phyloP scores from a whole-genome alignment of 805 yeast species.

The Dipodascopsis uninucleata region DNA sequence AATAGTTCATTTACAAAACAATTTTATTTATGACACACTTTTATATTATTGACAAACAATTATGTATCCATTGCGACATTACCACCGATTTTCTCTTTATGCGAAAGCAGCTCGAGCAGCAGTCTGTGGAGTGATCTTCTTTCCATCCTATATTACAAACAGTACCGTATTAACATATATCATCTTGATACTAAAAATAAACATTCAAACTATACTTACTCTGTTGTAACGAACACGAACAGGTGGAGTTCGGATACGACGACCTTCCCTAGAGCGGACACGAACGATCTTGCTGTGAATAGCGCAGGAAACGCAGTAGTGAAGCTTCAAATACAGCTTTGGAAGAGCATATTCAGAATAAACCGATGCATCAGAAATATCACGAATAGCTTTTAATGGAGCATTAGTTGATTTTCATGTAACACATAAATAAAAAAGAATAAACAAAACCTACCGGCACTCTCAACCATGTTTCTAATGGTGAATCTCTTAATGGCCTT shows the following conservation, averaged over 20 bases:
- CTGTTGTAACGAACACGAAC: constrained; percentile 97
- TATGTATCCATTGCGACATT: no score
- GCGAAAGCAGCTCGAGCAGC: constrained; percentile 89
- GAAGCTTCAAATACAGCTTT: constrained; percentile 98
- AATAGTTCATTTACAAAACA: no score
- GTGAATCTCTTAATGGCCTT: constrained; percentile 99
- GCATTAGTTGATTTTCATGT: not conserved
- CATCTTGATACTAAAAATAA: not conserved
- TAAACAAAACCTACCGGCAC: constrained; percentile 56
- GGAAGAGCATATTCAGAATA: constrained; percentile 99
- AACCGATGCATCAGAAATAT: constrained; percentile 98
- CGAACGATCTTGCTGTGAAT: constrained; percentile 99
- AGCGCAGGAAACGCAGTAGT: constrained; percentile 99
- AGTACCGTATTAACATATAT: no score
- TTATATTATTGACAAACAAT: no score
- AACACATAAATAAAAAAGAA: not conserved
- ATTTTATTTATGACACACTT: no score
- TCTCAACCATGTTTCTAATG: constrained; percentile 99
- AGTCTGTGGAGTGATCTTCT: constrained; percentile 93
- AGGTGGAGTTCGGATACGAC: constrained; percentile 99
- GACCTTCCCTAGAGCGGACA: constrained; percentile 98
- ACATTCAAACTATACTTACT: constrained; percentile 20
- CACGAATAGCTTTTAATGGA: constrained; percentile 71
- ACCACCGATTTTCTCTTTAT: no score
- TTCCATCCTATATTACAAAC: constrained; percentile 57